These are phyloP conservation scores for Neurospora africana DNA, from an alignment of 495 filamentous ascomycete genomes.

Conservation along the genomic window DNA sequence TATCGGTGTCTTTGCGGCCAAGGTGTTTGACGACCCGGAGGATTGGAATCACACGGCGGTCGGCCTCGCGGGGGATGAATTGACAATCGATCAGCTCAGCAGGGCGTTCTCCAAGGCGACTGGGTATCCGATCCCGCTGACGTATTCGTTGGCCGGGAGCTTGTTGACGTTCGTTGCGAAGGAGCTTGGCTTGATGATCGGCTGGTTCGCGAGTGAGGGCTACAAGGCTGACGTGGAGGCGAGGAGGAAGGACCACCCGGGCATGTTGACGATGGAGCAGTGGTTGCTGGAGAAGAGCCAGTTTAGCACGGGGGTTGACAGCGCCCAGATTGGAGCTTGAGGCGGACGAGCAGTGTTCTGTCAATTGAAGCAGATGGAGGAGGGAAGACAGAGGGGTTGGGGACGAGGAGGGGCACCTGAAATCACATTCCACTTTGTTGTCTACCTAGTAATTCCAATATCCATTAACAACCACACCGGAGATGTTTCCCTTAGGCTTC, in stretches of 20 bases:
- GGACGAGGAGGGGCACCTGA: neutral
- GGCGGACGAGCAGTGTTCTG: neutral
- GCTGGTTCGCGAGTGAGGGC: conserved; percentile 36
- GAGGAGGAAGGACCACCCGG: conserved; percentile 25
- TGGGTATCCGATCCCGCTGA: conserved; percentile 26
- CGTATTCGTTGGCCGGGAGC: conserved; percentile 29
- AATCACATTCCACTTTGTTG: too few species aligned
- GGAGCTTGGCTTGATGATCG: conserved; percentile 35
- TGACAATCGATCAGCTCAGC: conserved; percentile 30
- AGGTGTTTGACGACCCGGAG: conserved; percentile 39
- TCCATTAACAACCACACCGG: too few species aligned
- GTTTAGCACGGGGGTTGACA: conserved; percentile 17
- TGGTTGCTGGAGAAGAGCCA: conserved; percentile 31
- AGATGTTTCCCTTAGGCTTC: too few species aligned
- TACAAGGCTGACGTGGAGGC: conserved; percentile 33
- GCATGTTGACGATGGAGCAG: conserved; percentile 29
- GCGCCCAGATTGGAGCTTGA: neutral
- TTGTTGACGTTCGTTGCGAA: conserved; percentile 26
- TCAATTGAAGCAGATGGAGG: neutral
- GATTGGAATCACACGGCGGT: conserved; percentile 28
- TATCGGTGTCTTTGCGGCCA: conserved; percentile 54
- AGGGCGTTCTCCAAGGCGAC: conserved; percentile 28
- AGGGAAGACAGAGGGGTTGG: neutral
- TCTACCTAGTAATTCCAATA: too few species aligned
- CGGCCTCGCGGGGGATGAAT: conserved; percentile 36